Evolutionary conservation across 345 rosid genomes (phyloP), one percentile per base, ranked within the genome.

Genomic region (Citrus mangshanensis): DNA sequence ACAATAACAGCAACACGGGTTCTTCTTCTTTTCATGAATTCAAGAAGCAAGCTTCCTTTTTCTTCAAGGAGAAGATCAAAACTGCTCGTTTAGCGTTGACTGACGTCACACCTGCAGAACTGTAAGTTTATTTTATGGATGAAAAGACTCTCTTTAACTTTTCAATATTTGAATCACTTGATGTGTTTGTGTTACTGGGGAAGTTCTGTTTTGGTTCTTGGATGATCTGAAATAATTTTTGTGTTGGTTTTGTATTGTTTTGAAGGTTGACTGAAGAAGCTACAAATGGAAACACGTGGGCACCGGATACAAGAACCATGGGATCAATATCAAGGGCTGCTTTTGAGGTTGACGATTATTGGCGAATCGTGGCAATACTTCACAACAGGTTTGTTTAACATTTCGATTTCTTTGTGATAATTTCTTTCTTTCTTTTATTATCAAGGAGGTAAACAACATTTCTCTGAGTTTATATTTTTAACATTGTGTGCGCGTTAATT

Each of bases 41-140:
- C 79, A 93, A 86, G 91, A 93, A 91, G 73, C 99, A 95, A 77
- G 97, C 98, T 66, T 95, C 98, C 6, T 95, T 95, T 81, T 95
- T 93, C 82, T 74, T 95, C 85, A 95, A 90, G 87, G 98, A 93
- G 81, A 95, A 93, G 90, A 89, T 95, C 82, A 93, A 90, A 87
- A 91, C 90, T 64, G 99, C 97, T 54, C 88, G 98, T 56, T 84
- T 95, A 70, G 99, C 89, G 81, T 92, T 95, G 77, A 95, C 98
- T 10, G 97, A 93, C 71, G 97, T 93, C 24, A 92, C 98, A 25
- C 97, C 96, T 49, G 86, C 90, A 32, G 81, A 92, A 73, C 87
- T 92, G 96, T 90, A 68, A 77, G 83, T 73, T 66, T 21, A 66
- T 56, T 56, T 55, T 1, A 40, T 21, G 0, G 30, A 55, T 56